Evolutionary conservation across 306 rosid species (phyloP).

Genomic region (Erythrophleum fordii): DNA sequence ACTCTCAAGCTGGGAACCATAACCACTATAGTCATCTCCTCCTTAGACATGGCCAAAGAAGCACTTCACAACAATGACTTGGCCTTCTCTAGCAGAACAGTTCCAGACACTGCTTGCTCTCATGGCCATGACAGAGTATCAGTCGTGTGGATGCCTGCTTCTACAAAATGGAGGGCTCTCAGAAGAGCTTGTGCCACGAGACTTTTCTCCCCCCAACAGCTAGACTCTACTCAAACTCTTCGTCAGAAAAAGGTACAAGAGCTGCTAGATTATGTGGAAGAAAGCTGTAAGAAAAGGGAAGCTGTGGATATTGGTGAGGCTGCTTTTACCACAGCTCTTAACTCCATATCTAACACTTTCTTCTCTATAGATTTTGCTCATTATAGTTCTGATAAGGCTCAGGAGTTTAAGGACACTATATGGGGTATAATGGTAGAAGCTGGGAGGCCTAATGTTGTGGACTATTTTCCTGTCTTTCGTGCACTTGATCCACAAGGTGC

Average conservation of each 20-base stretch:
- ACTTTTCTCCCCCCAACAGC: constrained; percentile 35
- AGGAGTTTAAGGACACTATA: constrained; percentile 29
- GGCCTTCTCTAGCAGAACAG: constrained; percentile 37
- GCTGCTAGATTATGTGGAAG: neutral
- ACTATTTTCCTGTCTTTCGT: constrained; percentile 23
- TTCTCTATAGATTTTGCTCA: constrained; percentile 50
- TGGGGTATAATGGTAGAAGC: constrained; percentile 27
- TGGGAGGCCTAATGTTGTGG: constrained; percentile 34
- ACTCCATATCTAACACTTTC: constrained; percentile 47
- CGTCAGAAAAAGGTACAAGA: constrained; percentile 33
- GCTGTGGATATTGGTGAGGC: constrained; percentile 41
- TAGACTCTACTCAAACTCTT: constrained; percentile 45
- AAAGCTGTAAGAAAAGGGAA: constrained; percentile 24
- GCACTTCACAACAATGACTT: constrained; percentile 43
- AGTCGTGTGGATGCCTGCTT: constrained; percentile 44
- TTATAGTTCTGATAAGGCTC: constrained; percentile 39
- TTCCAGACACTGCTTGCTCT: constrained; percentile 29
- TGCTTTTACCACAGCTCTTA: constrained; percentile 42
- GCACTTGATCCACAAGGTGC: constrained; percentile 3
- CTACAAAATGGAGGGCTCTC: constrained; percentile 44
- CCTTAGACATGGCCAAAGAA: constrained; percentile 35
- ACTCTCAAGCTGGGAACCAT: constrained; percentile 34
- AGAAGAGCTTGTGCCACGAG: constrained; percentile 39
- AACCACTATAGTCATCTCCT: constrained; percentile 40
- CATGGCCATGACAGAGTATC: constrained; percentile 20